These are phyloP conservation scores for Candida dajiaensis DNA, from an alignment of 805 yeast genomes.

Conservation along the genomic window DNA sequence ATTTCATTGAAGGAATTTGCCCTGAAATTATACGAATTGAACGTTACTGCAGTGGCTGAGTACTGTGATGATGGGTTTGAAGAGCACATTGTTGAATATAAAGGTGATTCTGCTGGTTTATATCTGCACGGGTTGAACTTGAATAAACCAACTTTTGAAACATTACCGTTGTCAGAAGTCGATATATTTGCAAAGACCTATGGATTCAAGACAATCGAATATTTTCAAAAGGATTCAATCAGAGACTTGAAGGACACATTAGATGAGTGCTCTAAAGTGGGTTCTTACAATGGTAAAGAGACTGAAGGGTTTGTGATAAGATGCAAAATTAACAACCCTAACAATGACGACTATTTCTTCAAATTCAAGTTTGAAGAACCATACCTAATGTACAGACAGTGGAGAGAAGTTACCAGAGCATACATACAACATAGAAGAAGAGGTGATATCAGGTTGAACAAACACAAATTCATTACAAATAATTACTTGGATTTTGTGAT, in stretches of 20 bases:
- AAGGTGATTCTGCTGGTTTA: slow-evolving; percentile 63
- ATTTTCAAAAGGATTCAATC: slow-evolving; percentile 33
- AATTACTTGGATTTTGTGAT: slow-evolving; percentile 65
- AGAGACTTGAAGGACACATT: slow-evolving; percentile 44
- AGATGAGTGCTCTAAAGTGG: slow-evolving; percentile 53
- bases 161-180: slow-evolving; percentile 60
- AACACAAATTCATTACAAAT: slow-evolving; percentile 55
- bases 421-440: slow-evolving; percentile 32
- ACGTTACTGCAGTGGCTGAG: slow-evolving; percentile 86
- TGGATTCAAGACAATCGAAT: slow-evolving; percentile 66
- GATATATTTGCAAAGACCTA: slow-evolving; percentile 51
- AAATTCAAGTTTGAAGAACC: slow-evolving; percentile 96
- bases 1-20: slow-evolving; percentile 50
- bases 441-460: slow-evolving; percentile 34
- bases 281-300: slow-evolving; percentile 64
- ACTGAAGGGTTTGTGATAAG: slow-evolving; percentile 94
- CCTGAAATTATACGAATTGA: slow-evolving; percentile 37
- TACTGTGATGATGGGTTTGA: slow-evolving; percentile 89
- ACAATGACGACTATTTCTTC: slow-evolving; percentile 59
- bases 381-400: slow-evolving; percentile 79
- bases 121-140: slow-evolving; percentile 85
- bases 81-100: slow-evolving; percentile 83
- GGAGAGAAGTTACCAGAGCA: slow-evolving; percentile 79
- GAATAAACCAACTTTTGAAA: slow-evolving; percentile 57
- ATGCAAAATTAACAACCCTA: slow-evolving; percentile 32